These are phyloP conservation scores for Schwanniomyces occidentalis DNA, from an alignment of 805 yeast species.

Conservation along the genomic window DNA sequence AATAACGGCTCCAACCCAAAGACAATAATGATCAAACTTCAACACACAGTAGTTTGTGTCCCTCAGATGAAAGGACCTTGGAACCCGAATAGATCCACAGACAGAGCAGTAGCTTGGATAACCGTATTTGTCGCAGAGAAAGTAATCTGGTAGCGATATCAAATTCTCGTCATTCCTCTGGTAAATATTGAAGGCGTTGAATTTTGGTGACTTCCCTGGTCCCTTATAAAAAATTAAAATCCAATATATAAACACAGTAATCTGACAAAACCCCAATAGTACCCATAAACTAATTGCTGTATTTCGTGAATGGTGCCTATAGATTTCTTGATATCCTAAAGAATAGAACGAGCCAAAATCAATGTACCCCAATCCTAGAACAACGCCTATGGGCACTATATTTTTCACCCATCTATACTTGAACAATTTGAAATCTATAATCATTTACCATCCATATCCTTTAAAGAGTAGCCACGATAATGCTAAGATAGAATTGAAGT, in stretches of 20 bases:
- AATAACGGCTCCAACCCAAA: slow-evolving; percentile 71
- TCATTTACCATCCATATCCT: too few relatives aligned
- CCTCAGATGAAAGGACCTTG: slow-evolving; percentile 71
- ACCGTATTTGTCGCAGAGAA: slow-evolving; percentile 71
- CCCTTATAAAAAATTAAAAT: slow-evolving; percentile 46
- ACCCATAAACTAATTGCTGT: slow-evolving; percentile 40
- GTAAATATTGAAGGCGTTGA: slow-evolving; percentile 36
- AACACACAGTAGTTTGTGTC: slow-evolving; percentile 59
- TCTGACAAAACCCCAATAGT: slow-evolving; percentile 22
- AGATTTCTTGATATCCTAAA: slow-evolving; percentile 44
- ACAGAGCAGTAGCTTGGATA: slow-evolving; percentile 73
- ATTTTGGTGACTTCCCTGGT: slow-evolving; percentile 51
- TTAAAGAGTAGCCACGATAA: too few relatives aligned
- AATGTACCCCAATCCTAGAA: slow-evolving; percentile 37
- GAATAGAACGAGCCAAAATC: slow-evolving; percentile 46
- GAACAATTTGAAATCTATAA: slow-evolving; percentile 8
- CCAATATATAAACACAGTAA: slow-evolving; percentile 42
- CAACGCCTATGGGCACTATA: slow-evolving; percentile 27
- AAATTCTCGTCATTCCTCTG: slow-evolving; percentile 13
- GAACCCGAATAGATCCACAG: slow-evolving; percentile 65
- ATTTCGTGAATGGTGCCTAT: slow-evolving; percentile 24
- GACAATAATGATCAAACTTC: slow-evolving; percentile 80
- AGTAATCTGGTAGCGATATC: slow-evolving; percentile 53
- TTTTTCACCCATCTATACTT: slow-evolving; percentile 14
- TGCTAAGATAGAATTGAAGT: too few relatives aligned